Base-by-base conservation (phyloP, 2,329 filamentous ascomycete species). In the Rhinocladiella similis region DNA sequence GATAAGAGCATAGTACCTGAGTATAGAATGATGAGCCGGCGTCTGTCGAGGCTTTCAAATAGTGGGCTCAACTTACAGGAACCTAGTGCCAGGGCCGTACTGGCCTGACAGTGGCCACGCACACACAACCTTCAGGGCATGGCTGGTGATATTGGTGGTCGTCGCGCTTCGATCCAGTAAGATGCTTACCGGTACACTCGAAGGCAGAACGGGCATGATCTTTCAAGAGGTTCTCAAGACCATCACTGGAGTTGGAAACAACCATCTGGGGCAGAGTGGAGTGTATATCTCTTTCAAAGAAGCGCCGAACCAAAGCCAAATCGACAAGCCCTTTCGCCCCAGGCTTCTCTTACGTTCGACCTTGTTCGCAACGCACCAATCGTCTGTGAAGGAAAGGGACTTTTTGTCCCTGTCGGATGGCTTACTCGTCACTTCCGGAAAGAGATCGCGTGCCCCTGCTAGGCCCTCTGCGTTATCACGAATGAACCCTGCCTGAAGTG, bases 1-100 rank as follows among this genome's bases (percentile, higher is more conserved):
- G 48, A 88, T 80, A 1, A 88, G 78, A 42, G 82, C 76, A 66
- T 89, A 88, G 68, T 87, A 86, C 57, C 83, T 83, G 59, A 54
- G 14, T 59, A 39, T 14, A 27, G 19, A 29, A 58, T 42, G 25
- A 27, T 3, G 4, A 27, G 25, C n/a, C n/a, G n/a, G n/a, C n/a
- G n/a, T n/a, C n/a, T n/a, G n/a, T n/a, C n/a, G n/a, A n/a, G n/a
- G n/a, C n/a, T n/a, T n/a, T n/a, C n/a, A n/a, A n/a, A n/a, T n/a
- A n/a, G n/a, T n/a, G 39, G 25, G 48, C 33, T 14, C 36, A 27
- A 61, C 73, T 63, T 67, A 76, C 73, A 76, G 56, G n/a, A 71
- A 56, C 52, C 73, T 68, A 6, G 72, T 73, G 5, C 73, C 73
- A 1, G 71, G 67, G 0, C 73, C 73, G 63, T 76, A 76, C 56